Conservation (phyloP, 371 early-diverging fungal genomes). For the Basidiobolus heterosporus region DNA sequence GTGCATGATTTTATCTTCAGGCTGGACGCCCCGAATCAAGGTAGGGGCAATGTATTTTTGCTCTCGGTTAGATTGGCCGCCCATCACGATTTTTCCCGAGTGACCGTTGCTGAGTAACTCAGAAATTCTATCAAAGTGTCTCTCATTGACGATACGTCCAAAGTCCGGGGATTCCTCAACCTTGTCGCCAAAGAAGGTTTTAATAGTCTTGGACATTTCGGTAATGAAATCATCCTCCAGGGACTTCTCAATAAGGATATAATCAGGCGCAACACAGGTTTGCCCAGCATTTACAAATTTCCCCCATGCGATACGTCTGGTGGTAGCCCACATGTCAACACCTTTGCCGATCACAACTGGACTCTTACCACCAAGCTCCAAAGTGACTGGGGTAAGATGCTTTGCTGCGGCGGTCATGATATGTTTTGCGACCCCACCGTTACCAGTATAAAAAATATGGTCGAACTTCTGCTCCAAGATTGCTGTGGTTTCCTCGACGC, state of each 20-base stretch:
- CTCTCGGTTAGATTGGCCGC: conserved; percentile 31
- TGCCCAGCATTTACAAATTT: conserved; percentile 68
- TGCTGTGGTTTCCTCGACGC: conserved; percentile 42
- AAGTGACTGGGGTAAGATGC: conserved; percentile 56
- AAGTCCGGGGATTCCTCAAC: conserved; percentile 31
- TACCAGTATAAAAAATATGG: conserved; percentile 86
- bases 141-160: conserved; percentile 48
- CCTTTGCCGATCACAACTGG: conserved; percentile 57
- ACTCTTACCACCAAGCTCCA: conserved; percentile 81
- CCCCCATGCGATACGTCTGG: conserved; percentile 65
- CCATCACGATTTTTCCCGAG: conserved; percentile 29
- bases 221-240: conserved; percentile 29
- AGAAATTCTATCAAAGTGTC: conserved; percentile 54
- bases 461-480: conserved; percentile 58
- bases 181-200: conserved; percentile 28
- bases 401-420: conserved; percentile 63
- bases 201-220: conserved; percentile 27
- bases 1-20: conserved; percentile 36
- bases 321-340: conserved; percentile 40
- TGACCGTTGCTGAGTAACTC: conserved; percentile 25
- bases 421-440: conserved; percentile 57
- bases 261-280: conserved; percentile 81
- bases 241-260: conserved; percentile 41
- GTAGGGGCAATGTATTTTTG: conserved; percentile 52
- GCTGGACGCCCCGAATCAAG: conserved; percentile 32